Conservation (phyloP, 441 rosid species). For the Populus trichocarpa region DNA sequence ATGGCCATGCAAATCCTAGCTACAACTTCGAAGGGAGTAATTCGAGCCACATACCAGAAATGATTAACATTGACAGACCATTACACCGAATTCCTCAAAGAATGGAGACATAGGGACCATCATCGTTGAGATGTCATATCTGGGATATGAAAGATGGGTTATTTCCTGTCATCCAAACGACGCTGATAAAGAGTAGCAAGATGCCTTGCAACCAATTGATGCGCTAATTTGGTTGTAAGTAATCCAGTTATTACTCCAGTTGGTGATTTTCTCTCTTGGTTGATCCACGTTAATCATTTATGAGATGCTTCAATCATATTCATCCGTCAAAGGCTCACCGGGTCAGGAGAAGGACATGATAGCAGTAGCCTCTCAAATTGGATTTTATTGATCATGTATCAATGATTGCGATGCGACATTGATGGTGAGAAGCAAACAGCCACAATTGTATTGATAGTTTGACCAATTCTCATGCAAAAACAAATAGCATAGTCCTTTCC, state of each 20-base stretch:
- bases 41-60: conserved; percentile 20
- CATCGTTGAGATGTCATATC: not conserved
- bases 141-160: not conserved
- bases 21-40: conserved; percentile 20
- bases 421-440: not conserved
- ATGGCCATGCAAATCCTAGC: conserved; percentile 18
- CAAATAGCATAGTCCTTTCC: not conserved
- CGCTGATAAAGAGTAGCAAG: not conserved
- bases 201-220: not conserved
- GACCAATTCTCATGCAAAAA: not conserved
- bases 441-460: not conserved
- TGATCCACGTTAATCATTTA: too few species aligned
- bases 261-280: too few species aligned
- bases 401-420: not conserved
- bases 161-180: not conserved
- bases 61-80: conserved; percentile 16
- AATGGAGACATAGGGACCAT: conserved; percentile 17
- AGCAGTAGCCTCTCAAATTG: not conserved
- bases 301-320: not conserved
- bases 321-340: not conserved
- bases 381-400: not conserved
- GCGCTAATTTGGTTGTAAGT: not conserved
- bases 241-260: not conserved
- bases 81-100: not conserved
- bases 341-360: not conserved